Evolutionary conservation across 768 basidiomycete genomes (phyloP).

Genomic region (Chalciporus chontae): DNA sequence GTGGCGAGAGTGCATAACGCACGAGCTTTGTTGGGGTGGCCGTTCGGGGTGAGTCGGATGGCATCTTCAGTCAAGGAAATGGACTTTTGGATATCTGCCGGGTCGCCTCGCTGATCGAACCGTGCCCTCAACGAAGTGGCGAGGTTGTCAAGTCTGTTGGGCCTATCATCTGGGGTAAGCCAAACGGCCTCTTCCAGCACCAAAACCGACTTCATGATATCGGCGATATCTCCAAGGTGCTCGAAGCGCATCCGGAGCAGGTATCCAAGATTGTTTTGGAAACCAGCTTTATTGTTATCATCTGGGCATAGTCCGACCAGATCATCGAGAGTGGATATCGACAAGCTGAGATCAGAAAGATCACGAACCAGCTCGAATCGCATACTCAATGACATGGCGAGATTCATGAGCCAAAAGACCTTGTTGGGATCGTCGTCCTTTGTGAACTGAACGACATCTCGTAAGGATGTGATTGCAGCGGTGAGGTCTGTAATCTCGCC

Average conservation of each 20-base stretch:
- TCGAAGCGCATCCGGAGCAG: constrained; percentile 1
- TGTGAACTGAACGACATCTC: not conserved
- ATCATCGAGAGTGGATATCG: not conserved
- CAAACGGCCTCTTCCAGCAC: constrained; percentile 1
- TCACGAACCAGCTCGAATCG: not conserved
- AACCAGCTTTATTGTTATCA: not conserved
- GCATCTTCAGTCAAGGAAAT: constrained; percentile 10
- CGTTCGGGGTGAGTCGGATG: not conserved
- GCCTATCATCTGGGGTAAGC: constrained; percentile 3
- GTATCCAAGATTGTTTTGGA: not conserved
- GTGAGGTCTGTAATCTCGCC: not conserved
- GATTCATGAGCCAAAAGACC: not conserved
- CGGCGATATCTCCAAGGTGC: not conserved
- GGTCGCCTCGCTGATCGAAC: not conserved
- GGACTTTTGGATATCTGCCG: constrained; percentile 16
- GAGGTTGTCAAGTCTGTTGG: constrained; percentile 13
- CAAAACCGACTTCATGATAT: constrained; percentile 1
- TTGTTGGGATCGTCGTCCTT: not conserved
- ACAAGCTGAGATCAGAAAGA: not conserved
- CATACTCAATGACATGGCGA: not conserved
- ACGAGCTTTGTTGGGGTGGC: not conserved
- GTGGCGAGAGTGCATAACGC: not conserved
- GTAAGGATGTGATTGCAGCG: not conserved
- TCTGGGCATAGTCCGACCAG: not conserved
- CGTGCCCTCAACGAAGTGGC: constrained; percentile 8